Conservation (phyloP, 192 early-diverging fungal species). For the Geranomyces michiganensis region DNA sequence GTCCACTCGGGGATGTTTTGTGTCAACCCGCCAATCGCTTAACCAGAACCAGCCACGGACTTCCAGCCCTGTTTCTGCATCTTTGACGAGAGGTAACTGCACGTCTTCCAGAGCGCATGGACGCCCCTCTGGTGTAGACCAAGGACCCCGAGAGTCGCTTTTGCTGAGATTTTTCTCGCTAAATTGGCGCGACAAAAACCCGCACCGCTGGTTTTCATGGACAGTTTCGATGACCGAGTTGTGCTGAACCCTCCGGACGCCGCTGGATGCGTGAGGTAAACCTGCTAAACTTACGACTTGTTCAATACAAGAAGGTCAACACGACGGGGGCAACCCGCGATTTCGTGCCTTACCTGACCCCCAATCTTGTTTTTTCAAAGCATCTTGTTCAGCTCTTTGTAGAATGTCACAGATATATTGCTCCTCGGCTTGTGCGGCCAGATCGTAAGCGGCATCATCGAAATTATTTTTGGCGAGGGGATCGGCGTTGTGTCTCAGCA, state of each 20-base stretch:
- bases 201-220: slow-evolving; percentile 72
- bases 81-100: slow-evolving; percentile 45
- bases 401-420: slow-evolving; percentile 70
- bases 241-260: slow-evolving; percentile 50
- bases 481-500: slow-evolving; percentile 61
- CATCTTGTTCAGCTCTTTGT: slow-evolving; percentile 55
- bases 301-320: no score
- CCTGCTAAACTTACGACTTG: no score
- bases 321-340: no score
- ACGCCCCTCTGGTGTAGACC: slow-evolving; percentile 58
- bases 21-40: slow-evolving; percentile 78
- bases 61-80: slow-evolving; percentile 13
- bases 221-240: slow-evolving; percentile 59
- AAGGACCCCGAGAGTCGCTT: slow-evolving; percentile 61
- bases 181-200: slow-evolving; percentile 57
- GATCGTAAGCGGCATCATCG: slow-evolving; percentile 77
- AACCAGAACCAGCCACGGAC: slow-evolving; percentile 75
- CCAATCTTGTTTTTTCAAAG: background rate
- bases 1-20: slow-evolving; percentile 60
- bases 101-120: slow-evolving; percentile 57
- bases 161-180: slow-evolving; percentile 49
- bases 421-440: slow-evolving; percentile 69
- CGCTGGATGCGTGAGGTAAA: slow-evolving; percentile 23
- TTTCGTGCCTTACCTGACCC: background rate
- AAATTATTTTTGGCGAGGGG: slow-evolving; percentile 66